Evolutionary conservation across 768 basidiomycete species (phyloP), one percentile per base, ranked within the genome.

Genomic region (Rubroboletus satanas): DNA sequence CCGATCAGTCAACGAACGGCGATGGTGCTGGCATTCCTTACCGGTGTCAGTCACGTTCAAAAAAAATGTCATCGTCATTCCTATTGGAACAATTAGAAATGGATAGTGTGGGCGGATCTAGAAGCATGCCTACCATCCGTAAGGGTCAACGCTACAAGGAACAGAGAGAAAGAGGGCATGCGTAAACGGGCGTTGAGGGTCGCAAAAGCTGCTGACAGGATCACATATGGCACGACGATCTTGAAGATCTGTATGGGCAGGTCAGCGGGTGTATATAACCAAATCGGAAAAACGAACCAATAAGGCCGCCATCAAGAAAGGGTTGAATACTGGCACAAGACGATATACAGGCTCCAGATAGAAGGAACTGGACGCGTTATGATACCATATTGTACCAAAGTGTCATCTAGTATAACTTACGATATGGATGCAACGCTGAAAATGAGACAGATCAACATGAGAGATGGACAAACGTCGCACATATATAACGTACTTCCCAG

Each of bases 271-370:
- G 28, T 12, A 53, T 28, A 18, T 29, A n/a, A 45, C 38, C 29
- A 56, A 48, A 45, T 12, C 4, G 44, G 12, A 45, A 18, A 33
- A 12, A 41, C 77, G n/a, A 51, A 88, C 88, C 58, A 92, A 71
- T 21, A 90, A 76, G 5, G 80, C 66, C 0, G 85, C 79, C 92
- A 93, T 93, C 56, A 88, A 77, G 70, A 93, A 93, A 0, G 91
- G 92, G 57, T 79, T 88, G 67, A 94, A 94, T 47, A 90, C 79
- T 1, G 91, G 90, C 58, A 93, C 85, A 15, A 94, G 77, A 17
- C 91, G 86, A 63, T 92, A 93, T 7, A 93, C 91, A 3, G 92
- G 91, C 38, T 86, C 90, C 18, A 93, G 77, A 68, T 94, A 93
- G 71, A 93, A 93, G 3, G 88, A 90, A 17, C 83, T 86, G 44